Percentiles rank a stretch among this genome's conserved stretches.
Evolutionary conservation across 805 yeast species (phyloP).

Genomic region (Saccharomyces mikatae): DNA sequence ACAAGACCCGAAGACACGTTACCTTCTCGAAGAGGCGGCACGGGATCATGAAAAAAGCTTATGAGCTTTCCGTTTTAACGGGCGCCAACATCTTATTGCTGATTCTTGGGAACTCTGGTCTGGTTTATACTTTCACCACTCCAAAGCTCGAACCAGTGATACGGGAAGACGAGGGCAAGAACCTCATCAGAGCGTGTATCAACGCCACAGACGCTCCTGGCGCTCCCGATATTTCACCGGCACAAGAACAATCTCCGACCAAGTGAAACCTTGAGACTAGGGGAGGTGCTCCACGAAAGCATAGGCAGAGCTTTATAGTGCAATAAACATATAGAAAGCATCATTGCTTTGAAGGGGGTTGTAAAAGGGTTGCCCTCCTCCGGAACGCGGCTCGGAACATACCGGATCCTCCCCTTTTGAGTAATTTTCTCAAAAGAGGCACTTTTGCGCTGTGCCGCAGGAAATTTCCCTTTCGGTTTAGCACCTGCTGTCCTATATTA

Average conservation of each 20-base stretch:
- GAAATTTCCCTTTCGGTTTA: neutral
- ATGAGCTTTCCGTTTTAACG: conserved; percentile 87
- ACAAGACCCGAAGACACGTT: conserved; percentile 90
- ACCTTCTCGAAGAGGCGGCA: conserved; percentile 97
- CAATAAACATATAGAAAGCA: neutral
- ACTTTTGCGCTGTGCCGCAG: neutral
- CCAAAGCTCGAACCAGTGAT: conserved; percentile 94
- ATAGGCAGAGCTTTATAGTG: neutral
- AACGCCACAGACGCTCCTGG: conserved; percentile 50
- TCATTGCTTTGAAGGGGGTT: neutral
- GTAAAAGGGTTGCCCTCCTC: neutral
- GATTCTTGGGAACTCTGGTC: conserved; percentile 90
- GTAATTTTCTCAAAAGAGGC: neutral
- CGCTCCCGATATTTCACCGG: neutral
- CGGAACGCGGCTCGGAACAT: neutral
- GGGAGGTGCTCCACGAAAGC: neutral
- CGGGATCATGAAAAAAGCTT: conserved; percentile 97
- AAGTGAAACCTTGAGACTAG: neutral
- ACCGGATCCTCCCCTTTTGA: neutral
- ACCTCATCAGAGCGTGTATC: conserved; percentile 85
- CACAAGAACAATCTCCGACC: neutral
- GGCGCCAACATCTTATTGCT: conserved; percentile 91
- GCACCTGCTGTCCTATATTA: neutral
- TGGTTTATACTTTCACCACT: conserved; percentile 93
- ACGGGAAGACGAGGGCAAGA: conserved; percentile 89